Percentiles rank a stretch among this genome's conserved stretches.
phyloP scores from a whole-genome alignment of 2,329 filamentous ascomycete genomes.

The Penicillium sumatraense region DNA sequence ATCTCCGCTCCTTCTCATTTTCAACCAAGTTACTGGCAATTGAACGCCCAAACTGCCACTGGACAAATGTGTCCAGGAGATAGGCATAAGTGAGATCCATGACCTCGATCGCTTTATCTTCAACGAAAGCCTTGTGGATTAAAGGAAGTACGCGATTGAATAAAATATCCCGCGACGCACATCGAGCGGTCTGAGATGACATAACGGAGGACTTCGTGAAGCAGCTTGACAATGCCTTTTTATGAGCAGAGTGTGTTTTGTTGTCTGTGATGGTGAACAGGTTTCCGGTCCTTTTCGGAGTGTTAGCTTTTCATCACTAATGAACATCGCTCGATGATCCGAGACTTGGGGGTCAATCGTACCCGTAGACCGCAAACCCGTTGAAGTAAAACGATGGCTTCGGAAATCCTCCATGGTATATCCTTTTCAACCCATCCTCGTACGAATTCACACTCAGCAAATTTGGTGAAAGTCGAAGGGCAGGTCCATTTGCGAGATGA shows the following conservation, averaged over 20 bases:
- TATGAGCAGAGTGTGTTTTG: not conserved
- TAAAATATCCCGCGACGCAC: not conserved
- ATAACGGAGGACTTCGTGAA: not conserved
- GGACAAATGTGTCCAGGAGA: not conserved
- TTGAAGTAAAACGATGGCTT: conserved; percentile 3
- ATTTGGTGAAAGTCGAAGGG: not conserved
- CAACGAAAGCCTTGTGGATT: not conserved
- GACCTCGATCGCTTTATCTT: not conserved
- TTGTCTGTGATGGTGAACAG: not conserved
- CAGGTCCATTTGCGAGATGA: not conserved
- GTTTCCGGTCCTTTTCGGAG: not conserved
- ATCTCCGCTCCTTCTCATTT: not conserved
- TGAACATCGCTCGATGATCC: too few relatives aligned
- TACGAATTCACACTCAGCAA: not conserved
- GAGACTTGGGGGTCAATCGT: not conserved
- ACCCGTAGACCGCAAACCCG: not conserved
- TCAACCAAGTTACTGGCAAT: not conserved
- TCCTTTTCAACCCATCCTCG: conserved; percentile 1
- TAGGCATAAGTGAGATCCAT: not conserved
- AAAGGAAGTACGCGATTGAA: not conserved
- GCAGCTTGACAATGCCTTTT: not conserved
- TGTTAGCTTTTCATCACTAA: too few relatives aligned
- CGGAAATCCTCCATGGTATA: conserved; percentile 2
- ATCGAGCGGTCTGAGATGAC: not conserved
- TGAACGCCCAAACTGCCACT: conserved; percentile 1